A percentile compares a stretch with the other conserved stretches of the same genome.
These are phyloP conservation scores for Talaromyces sp. DNA, from an alignment of 2,329 filamentous ascomycete genomes.

Conservation along the genomic window DNA sequence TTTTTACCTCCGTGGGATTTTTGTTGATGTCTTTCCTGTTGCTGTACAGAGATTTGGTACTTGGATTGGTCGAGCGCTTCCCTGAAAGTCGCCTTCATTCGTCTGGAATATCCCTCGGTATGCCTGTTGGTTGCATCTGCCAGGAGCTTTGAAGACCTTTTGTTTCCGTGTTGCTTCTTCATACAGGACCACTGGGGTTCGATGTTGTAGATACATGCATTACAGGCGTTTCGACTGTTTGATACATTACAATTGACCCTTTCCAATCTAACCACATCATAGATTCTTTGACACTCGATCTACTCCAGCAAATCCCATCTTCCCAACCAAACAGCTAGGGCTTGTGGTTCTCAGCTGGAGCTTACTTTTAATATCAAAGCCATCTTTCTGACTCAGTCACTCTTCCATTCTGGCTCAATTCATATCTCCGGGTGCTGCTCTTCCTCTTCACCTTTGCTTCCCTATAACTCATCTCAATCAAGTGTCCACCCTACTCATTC, in stretches of 20 bases:
- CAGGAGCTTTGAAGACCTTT: conserved; percentile 17
- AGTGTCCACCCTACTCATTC: not conserved
- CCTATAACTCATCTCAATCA: not conserved
- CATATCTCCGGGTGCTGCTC: not conserved
- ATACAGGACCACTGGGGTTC: conserved; percentile 15
- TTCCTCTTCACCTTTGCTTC: not conserved
- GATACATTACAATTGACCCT: conserved; percentile 10
- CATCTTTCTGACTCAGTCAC: not conserved
- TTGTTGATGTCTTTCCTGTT: not conserved
- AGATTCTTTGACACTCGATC: not conserved
- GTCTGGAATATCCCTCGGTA: conserved; percentile 9
- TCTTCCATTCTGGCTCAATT: not conserved
- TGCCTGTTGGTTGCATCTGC: conserved; percentile 16
- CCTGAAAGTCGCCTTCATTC: conserved; percentile 6
- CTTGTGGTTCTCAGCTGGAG: not conserved
- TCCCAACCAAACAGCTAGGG: not conserved
- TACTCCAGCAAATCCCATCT: not conserved
- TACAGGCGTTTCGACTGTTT: conserved; percentile 19
- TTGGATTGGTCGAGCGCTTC: conserved; percentile 8
- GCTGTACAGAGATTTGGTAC: conserved; percentile 14
- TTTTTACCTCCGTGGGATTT: not conserved
- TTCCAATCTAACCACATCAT: conserved; percentile 3
- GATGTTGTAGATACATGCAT: conserved; percentile 21
- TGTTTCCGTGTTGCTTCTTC: conserved; percentile 18
- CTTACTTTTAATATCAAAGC: not conserved